phyloP scores from a whole-genome alignment of 352 stramenopile species.

The Phytophthora megakarya region DNA sequence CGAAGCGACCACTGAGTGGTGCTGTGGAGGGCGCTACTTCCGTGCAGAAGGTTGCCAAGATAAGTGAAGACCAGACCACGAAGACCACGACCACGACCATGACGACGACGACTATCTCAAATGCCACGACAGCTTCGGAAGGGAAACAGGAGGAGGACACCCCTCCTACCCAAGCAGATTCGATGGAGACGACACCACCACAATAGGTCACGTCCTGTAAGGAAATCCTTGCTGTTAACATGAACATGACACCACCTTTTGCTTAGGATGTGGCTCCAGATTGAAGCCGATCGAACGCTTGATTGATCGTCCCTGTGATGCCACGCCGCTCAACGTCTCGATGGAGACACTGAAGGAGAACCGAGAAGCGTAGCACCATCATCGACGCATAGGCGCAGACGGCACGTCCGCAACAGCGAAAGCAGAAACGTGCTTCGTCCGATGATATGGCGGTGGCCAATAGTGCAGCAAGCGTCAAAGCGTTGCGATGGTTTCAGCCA shows the following conservation, averaged over 20 bases:
- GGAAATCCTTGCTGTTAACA: constrained; percentile 24
- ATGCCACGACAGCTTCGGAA: constrained; percentile 26
- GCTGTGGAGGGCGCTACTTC: constrained; percentile 29
- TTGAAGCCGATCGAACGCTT: no score
- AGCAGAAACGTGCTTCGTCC: constrained; percentile 88
- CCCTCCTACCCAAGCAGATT: constrained; percentile 23
- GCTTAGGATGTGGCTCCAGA: constrained; percentile 11
- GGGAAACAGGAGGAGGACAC: constrained; percentile 43
- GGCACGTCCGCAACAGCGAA: constrained; percentile 84
- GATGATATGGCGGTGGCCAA: constrained; percentile 61
- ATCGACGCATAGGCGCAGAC: constrained; percentile 91
- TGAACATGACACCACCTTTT: constrained; percentile 27
- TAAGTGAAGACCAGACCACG: constrained; percentile 39
- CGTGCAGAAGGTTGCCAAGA: constrained; percentile 51
- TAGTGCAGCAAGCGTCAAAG: constrained; percentile 56
- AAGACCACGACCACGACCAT: constrained; percentile 31
- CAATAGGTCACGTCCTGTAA: constrained; percentile 20
- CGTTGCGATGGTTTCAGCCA: constrained; percentile 94
- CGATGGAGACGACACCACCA: constrained; percentile 25
- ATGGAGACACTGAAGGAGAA: constrained; percentile 84
- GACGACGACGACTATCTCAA: constrained; percentile 18
- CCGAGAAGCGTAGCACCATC: constrained; percentile 89
- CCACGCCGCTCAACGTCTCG: constrained; percentile 87
- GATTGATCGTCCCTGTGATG: constrained; percentile 69
- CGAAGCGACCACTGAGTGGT: constrained; percentile 45